Evolutionary conservation across 371 early-diverging fungal genomes (phyloP).

Genomic region (Mucor saturninus): DNA sequence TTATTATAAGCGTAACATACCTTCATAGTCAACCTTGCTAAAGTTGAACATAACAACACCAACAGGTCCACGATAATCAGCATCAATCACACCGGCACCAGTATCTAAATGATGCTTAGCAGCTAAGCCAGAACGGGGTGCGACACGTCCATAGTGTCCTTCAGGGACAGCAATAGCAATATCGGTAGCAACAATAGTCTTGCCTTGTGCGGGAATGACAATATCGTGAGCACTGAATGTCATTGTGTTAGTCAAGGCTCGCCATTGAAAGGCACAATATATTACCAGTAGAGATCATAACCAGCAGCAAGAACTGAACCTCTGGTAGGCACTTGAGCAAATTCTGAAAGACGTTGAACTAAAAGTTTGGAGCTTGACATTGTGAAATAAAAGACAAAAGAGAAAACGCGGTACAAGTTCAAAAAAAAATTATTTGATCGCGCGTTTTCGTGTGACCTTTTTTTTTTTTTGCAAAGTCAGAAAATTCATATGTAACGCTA

Average conservation of each 20-base stretch:
- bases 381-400: no score
- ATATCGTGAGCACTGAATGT: conserved; percentile 63
- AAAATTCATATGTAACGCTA: no score
- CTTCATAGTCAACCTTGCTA: conserved; percentile 73
- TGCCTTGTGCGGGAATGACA: conserved; percentile 75
- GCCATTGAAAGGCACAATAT: neutral
- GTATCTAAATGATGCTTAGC: conserved; percentile 92
- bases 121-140: conserved; percentile 93
- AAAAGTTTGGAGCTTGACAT: conserved; percentile 26
- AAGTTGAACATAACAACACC: conserved; percentile 94
- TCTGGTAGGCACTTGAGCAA: conserved; percentile 83
- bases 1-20: conserved; percentile 47
- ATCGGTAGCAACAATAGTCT: conserved; percentile 82
- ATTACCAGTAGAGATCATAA: conserved; percentile 92
- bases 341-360: conserved; percentile 64
- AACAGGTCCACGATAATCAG: conserved; percentile 88
- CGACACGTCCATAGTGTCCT: conserved; percentile 95
- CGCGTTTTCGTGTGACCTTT: no score
- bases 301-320: conserved; percentile 90
- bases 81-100: conserved; percentile 97
- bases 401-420: no score
- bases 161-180: conserved; percentile 81
- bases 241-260: neutral
- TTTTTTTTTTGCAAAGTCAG: no score
- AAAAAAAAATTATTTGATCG: no score